Evolutionary conservation across 1,284 basidiomycete genomes (phyloP).

Genomic region (Moesziomyces parantarcticus): DNA sequence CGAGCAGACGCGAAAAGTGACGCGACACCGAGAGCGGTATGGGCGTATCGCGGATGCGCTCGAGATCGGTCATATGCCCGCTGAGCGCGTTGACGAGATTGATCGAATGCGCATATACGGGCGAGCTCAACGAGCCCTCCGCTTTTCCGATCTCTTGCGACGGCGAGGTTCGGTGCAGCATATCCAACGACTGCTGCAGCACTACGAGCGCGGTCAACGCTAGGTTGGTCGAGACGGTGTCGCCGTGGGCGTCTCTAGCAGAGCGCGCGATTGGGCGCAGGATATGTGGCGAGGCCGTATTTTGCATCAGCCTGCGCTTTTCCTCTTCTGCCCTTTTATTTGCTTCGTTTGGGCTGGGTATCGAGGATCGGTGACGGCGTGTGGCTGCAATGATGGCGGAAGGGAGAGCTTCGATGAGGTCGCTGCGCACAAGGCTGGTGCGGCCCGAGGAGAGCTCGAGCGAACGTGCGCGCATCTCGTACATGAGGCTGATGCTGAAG

Average conservation of each 20-base stretch:
- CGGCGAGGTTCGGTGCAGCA: conserved; percentile 11
- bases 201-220: conserved; percentile 25
- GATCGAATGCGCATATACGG: conserved; percentile 43
- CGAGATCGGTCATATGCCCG: conserved; percentile 43
- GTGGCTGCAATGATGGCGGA: conserved; percentile 16
- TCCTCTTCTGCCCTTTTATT: conserved; percentile 8
- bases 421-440: conserved; percentile 9
- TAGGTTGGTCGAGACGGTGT: conserved; percentile 11
- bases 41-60: conserved; percentile 45
- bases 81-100: conserved; percentile 40
- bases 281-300: conserved; percentile 20
- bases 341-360: neutral
- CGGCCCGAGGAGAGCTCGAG: conserved; percentile 11
- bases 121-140: conserved; percentile 4
- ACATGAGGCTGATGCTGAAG: conserved; percentile 47
- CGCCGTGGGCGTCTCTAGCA: neutral
- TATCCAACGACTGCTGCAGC: conserved; percentile 27
- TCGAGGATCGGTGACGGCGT: neutral
- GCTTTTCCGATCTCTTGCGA: too few species aligned
- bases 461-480: conserved; percentile 29
- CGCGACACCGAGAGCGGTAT: conserved; percentile 37
- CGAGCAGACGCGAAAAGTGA: conserved; percentile 32
- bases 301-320: conserved; percentile 28
- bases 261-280: neutral
- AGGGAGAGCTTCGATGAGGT: conserved; percentile 22